Evolutionary conservation across 441 rosid genomes (phyloP).

Genomic region (Arabidopsis hybrid): DNA sequence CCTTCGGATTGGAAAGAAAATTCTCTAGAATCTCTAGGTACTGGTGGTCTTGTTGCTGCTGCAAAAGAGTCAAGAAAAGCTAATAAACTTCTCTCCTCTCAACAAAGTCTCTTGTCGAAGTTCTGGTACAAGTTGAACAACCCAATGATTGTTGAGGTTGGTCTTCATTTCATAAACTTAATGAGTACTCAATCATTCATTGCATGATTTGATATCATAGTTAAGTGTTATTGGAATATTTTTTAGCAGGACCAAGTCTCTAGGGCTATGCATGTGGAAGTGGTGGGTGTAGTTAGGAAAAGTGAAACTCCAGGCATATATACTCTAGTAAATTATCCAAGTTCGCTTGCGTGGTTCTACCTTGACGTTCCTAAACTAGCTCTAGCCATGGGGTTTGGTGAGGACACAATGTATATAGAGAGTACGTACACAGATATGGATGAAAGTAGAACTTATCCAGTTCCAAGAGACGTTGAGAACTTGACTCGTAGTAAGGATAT

Average conservation of each 20-base stretch:
- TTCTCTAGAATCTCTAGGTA: slow-evolving; percentile 45
- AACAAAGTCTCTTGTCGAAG: slow-evolving; percentile 55
- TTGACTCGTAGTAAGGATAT: slow-evolving; percentile 77
- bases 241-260: slow-evolving; percentile 50
- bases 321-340: slow-evolving; percentile 71
- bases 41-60: slow-evolving; percentile 30
- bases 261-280: slow-evolving; percentile 52
- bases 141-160: slow-evolving; percentile 51
- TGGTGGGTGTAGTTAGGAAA: slow-evolving; percentile 75
- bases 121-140: slow-evolving; percentile 55
- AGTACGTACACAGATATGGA: slow-evolving; percentile 61
- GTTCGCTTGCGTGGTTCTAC: slow-evolving; percentile 67
- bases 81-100: slow-evolving; percentile 27
- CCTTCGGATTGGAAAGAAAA: slow-evolving; percentile 82
- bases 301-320: slow-evolving; percentile 75
- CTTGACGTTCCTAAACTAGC: slow-evolving; percentile 73
- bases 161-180: not conserved
- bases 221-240: not conserved
- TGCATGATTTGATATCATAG: not conserved
- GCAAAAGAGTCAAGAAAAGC: slow-evolving; percentile 39
- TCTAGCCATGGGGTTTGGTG: slow-evolving; percentile 64
- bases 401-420: slow-evolving; percentile 67
- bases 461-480: slow-evolving; percentile 66
- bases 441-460: slow-evolving; percentile 72
- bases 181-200: not conserved